Conservation (phyloP, 78 protist species). For the Dictyostelium purpureum region DNA sequence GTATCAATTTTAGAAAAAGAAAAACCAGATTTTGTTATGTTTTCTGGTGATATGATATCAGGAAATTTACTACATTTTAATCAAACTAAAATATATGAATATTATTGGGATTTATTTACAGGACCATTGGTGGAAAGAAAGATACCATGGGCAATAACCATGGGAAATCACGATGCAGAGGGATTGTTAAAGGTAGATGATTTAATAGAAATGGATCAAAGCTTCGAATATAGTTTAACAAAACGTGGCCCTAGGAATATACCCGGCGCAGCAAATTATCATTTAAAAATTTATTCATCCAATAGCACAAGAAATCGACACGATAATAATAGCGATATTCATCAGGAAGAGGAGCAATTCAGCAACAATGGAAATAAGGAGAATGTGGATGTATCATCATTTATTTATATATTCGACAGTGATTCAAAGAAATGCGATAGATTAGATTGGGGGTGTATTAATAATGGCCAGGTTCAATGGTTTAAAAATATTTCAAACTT, state of each 20-base stretch:
- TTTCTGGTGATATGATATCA: slow-evolving; percentile 66
- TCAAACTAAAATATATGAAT: not conserved
- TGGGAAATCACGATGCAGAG: slow-evolving; percentile 66
- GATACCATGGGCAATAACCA: slow-evolving; percentile 50
- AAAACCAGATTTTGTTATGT: slow-evolving; percentile 56
- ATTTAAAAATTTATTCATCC: not conserved
- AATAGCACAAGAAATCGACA: not conserved
- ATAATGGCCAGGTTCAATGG: slow-evolving; percentile 17
- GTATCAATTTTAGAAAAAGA: slow-evolving; percentile 10
- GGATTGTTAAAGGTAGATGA: not conserved
- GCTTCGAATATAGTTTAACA: not conserved
- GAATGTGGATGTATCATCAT: not conserved
- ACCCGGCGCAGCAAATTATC: slow-evolving; percentile 7
- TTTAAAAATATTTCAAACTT: not conserved
- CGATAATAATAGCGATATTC: not conserved
- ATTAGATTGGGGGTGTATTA: slow-evolving; percentile 32
- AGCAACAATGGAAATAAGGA: too few relatives aligned
- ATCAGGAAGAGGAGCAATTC: too few relatives aligned
- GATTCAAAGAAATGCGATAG: not conserved
- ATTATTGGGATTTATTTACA: slow-evolving; percentile 9
- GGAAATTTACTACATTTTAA: not conserved
- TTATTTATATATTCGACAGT: slow-evolving; percentile 33
- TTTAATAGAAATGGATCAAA: slow-evolving; percentile 8
- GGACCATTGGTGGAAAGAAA: slow-evolving; percentile 1
- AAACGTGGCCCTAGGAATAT: not conserved